Percentiles rank a stretch among this genome's conserved stretches.
phyloP scores from a whole-genome alignment of 2,329 filamentous ascomycete species.

The Nakataea oryzae region DNA sequence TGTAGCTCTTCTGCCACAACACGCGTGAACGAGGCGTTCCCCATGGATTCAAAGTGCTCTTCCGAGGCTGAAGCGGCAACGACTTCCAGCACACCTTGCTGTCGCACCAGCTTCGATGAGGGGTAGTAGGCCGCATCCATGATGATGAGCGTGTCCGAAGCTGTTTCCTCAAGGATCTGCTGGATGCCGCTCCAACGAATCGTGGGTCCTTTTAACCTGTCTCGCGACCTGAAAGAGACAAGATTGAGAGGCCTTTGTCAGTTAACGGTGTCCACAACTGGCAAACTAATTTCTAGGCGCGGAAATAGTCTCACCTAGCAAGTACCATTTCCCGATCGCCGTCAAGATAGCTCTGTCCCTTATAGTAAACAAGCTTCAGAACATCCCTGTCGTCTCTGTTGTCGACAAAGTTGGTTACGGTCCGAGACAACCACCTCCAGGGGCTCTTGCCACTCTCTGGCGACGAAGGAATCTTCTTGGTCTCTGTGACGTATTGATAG shows the following conservation, averaged over 20 bases:
- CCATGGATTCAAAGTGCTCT: slow-evolving; percentile 35
- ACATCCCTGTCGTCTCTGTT: slow-evolving; percentile 43
- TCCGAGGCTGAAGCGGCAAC: slow-evolving; percentile 45
- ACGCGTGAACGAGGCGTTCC: slow-evolving; percentile 41
- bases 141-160: slow-evolving; percentile 43
- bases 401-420: slow-evolving; percentile 41
- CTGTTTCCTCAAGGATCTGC: slow-evolving; percentile 43
- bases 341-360: slow-evolving; percentile 43
- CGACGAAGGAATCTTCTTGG: slow-evolving; percentile 37
- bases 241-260: neutral
- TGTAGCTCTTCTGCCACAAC: slow-evolving; percentile 38
- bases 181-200: slow-evolving; percentile 48
- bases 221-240: slow-evolving; percentile 29
- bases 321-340: slow-evolving; percentile 46
- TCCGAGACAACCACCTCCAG: slow-evolving; percentile 41
- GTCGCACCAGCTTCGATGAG: slow-evolving; percentile 38
- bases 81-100: slow-evolving; percentile 43
- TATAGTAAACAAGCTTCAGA: slow-evolving; percentile 49
- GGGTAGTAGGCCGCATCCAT: slow-evolving; percentile 51
- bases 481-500: slow-evolving; percentile 40
- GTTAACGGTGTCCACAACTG: neutral
- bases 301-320: slow-evolving; percentile 31
- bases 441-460: slow-evolving; percentile 36
- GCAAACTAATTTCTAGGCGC: neutral
- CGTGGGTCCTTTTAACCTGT: slow-evolving; percentile 30